phyloP scores from a whole-genome alignment of 768 basidiomycete genomes.

The Tylopilus felleus region DNA sequence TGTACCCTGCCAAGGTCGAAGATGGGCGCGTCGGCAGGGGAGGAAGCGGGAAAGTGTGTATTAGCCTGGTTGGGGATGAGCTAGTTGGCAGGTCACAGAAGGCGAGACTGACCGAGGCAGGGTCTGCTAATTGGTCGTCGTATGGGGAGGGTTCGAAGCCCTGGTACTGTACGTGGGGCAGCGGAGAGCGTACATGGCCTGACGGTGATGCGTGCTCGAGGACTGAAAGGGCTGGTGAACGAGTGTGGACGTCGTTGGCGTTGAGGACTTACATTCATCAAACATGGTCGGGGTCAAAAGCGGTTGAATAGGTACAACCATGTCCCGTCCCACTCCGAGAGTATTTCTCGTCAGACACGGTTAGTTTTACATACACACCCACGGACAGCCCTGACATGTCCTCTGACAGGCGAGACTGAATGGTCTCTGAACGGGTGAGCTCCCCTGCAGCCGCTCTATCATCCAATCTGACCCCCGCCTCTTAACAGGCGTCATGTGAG shows the following conservation, averaged over 20 bases:
- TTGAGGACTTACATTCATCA: slow-evolving; percentile 54
- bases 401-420: slow-evolving; percentile 76
- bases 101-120: slow-evolving; percentile 17
- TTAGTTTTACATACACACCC: slow-evolving; percentile 23
- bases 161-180: slow-evolving; percentile 72
- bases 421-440: slow-evolving; percentile 85
- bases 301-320: not conserved
- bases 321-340: slow-evolving; percentile 60
- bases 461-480: slow-evolving; percentile 3
- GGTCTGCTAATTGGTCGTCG: slow-evolving; percentile 46
- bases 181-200: slow-evolving; percentile 35
- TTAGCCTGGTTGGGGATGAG: slow-evolving; percentile 29
- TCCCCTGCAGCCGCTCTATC: not conserved
- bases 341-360: slow-evolving; percentile 82
- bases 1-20: slow-evolving; percentile 89
- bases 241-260: not conserved
- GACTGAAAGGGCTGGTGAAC: slow-evolving; percentile 44
- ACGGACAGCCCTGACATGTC: slow-evolving; percentile 2
- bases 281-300: slow-evolving; percentile 43
- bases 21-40: slow-evolving; percentile 49
- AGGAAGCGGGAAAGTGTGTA: slow-evolving; percentile 22
- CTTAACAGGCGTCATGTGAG: slow-evolving; percentile 58
- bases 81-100: not conserved
- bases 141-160: slow-evolving; percentile 80
- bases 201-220: slow-evolving; percentile 78